Evolutionary conservation across 1,139 yeast genomes (phyloP).

Genomic region (Nadsonia commutata): DNA sequence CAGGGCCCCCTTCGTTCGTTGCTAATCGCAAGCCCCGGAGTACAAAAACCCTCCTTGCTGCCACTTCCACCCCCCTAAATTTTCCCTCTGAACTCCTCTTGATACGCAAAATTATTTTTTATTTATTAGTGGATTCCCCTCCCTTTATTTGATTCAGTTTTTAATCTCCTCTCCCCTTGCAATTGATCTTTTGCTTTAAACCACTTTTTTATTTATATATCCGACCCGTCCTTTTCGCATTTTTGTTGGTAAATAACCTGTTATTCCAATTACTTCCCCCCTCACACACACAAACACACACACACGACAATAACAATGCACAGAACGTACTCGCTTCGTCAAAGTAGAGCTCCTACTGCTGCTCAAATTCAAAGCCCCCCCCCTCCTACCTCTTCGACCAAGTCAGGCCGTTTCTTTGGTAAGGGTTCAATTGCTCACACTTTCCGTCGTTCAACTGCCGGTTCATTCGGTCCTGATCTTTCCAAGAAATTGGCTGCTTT

Average conservation of each 20-base stretch:
- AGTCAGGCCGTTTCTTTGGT: slow-evolving; percentile 79
- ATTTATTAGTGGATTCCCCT: not conserved
- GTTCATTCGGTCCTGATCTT: slow-evolving; percentile 88
- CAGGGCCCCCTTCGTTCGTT: too few relatives aligned
- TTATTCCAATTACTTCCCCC: slow-evolving; percentile 1
- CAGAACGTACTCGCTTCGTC: slow-evolving; percentile 95
- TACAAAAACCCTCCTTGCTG: not conserved
- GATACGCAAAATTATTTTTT: not conserved
- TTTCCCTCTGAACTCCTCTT: not conserved
- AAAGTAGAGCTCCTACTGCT: slow-evolving; percentile 92
- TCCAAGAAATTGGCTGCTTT: slow-evolving; percentile 78
- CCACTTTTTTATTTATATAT: slow-evolving; percentile 3
- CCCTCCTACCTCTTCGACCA: slow-evolving; percentile 84
- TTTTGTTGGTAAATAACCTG: too few relatives aligned
- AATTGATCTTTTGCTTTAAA: slow-evolving; percentile 3
- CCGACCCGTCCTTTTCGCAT: slow-evolving; percentile 2
- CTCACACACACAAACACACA: not conserved
- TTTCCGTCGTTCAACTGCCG: slow-evolving; percentile 80
- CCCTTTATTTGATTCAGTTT: slow-evolving; percentile 5
- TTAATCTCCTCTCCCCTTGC: slow-evolving; percentile 4
- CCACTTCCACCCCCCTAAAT: not conserved
- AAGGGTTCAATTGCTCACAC: slow-evolving; percentile 70
- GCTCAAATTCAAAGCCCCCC: slow-evolving; percentile 89
- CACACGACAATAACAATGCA: slow-evolving; percentile 45
- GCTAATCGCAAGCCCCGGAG: not conserved